Conservation (phyloP, 306 rosid genomes). For the Pachyrhizus erosus region DNA sequence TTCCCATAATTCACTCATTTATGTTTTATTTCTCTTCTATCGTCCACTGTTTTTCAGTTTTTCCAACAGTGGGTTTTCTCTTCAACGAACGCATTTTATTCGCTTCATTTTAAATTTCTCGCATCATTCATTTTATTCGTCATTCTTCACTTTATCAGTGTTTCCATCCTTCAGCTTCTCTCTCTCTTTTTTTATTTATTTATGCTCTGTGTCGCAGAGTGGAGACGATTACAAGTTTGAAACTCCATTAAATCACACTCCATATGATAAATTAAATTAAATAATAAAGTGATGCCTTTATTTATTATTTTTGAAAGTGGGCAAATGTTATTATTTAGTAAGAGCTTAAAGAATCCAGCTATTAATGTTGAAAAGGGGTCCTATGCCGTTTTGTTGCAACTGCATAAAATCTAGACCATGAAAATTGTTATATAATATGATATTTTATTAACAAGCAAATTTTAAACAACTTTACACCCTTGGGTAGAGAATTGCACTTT, state of each 20-base stretch:
- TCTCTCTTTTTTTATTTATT: neutral
- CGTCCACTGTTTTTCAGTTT: neutral
- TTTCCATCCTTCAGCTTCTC: neutral
- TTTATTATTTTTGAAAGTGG: neutral
- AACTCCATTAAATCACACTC: neutral
- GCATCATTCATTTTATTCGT: neutral
- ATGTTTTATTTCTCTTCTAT: neutral
- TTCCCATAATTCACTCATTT: neutral
- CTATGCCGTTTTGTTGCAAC: neutral
- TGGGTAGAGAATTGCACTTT: neutral
- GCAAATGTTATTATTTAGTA: neutral
- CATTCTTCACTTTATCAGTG: neutral
- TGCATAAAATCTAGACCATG: neutral
- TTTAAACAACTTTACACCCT: neutral
- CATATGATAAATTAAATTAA: neutral
- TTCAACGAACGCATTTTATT: neutral
- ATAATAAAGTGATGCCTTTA: neutral
- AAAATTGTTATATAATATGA: neutral
- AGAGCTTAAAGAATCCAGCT: conserved; percentile 12
- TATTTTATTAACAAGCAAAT: neutral
- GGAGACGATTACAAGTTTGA: neutral
- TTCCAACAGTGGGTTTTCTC: neutral
- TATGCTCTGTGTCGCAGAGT: neutral
- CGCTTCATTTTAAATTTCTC: neutral
- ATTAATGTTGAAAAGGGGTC: neutral